These are phyloP conservation scores for Aquilaria agallochum DNA, from an alignment of 441 rosid genomes.

Conservation along the genomic window DNA sequence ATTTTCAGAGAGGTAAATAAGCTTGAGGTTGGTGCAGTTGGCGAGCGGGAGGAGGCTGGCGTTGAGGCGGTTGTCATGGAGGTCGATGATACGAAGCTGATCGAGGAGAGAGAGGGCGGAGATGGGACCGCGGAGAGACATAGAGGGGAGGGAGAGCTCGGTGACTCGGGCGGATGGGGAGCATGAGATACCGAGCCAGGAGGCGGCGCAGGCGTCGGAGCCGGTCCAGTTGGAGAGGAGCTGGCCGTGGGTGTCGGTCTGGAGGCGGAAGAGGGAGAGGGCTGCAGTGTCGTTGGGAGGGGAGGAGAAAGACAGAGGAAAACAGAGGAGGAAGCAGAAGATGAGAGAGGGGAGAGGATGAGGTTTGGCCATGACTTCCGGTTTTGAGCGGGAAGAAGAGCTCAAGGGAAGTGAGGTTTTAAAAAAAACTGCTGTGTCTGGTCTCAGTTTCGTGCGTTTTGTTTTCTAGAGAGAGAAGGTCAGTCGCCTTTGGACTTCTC, in stretches of 20 bases:
- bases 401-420: constrained; percentile 16
- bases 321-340: constrained; percentile 14
- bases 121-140: constrained; percentile 75
- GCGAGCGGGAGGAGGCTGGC: constrained; percentile 61
- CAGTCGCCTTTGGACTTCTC: too few relatives aligned
- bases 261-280: constrained; percentile 82
- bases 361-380: constrained; percentile 19
- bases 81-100: constrained; percentile 83
- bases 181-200: constrained; percentile 83
- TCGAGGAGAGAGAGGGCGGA: constrained; percentile 58
- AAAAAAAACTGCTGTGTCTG: constrained; percentile 5
- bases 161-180: constrained; percentile 60
- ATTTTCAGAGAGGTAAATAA: constrained; percentile 67
- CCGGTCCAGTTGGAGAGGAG: constrained; percentile 90
- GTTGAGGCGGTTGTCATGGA: constrained; percentile 83
- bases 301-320: constrained; percentile 16
- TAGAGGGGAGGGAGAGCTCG: constrained; percentile 60
- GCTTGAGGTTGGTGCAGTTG: constrained; percentile 65
- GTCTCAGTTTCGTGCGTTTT: too few relatives aligned
- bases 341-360: constrained; percentile 15
- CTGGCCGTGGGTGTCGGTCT: constrained; percentile 74
- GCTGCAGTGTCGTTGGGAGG: constrained; percentile 61
- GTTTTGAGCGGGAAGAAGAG: constrained; percentile 30
- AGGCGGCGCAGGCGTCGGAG: constrained; percentile 49
- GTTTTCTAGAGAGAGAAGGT: too few relatives aligned